phyloP scores from a whole-genome alignment of 148 eudicot genomes.

The Cornus kousa region DNA sequence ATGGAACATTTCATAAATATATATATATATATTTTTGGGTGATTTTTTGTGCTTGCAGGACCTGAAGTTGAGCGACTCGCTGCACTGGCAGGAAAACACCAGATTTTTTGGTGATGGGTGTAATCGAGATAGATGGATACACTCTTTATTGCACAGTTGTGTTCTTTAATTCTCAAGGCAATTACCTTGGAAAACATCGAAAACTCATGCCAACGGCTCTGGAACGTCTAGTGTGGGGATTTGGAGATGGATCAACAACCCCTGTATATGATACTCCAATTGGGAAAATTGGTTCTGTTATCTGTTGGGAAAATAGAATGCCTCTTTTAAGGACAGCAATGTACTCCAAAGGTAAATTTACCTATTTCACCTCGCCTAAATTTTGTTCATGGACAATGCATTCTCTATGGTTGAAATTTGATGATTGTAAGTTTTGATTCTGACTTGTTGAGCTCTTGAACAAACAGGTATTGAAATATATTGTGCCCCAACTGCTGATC shows the following conservation, averaged over 20 bases:
- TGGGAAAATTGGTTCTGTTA: slow-evolving; percentile 92
- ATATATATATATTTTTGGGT: too few species aligned
- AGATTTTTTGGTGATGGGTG: slow-evolving; percentile 85
- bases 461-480: slow-evolving; percentile 67
- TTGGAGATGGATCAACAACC: slow-evolving; percentile 92
- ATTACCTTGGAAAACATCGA: slow-evolving; percentile 89
- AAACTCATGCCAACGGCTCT: slow-evolving; percentile 93
- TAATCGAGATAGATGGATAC: slow-evolving; percentile 90
- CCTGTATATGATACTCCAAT: slow-evolving; percentile 87
- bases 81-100: slow-evolving; percentile 85
- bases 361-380: background rate
- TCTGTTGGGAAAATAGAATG: slow-evolving; percentile 98
- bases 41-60: slow-evolving; percentile 29
- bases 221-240: slow-evolving; percentile 91
- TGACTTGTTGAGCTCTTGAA: too few species aligned
- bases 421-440: too few species aligned
- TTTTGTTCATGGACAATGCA: too few species aligned
- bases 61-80: slow-evolving; percentile 94
- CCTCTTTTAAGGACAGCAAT: slow-evolving; percentile 90
- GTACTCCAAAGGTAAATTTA: slow-evolving; percentile 77
- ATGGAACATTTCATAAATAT: too few species aligned
- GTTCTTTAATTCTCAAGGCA: slow-evolving; percentile 84
- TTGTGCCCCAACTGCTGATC: slow-evolving; percentile 86
- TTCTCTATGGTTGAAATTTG: too few species aligned
- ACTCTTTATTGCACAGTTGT: slow-evolving; percentile 82